Base-by-base conservation (phyloP, 2,329 filamentous ascomycete species). In the Pseudocercospora fuligena region DNA sequence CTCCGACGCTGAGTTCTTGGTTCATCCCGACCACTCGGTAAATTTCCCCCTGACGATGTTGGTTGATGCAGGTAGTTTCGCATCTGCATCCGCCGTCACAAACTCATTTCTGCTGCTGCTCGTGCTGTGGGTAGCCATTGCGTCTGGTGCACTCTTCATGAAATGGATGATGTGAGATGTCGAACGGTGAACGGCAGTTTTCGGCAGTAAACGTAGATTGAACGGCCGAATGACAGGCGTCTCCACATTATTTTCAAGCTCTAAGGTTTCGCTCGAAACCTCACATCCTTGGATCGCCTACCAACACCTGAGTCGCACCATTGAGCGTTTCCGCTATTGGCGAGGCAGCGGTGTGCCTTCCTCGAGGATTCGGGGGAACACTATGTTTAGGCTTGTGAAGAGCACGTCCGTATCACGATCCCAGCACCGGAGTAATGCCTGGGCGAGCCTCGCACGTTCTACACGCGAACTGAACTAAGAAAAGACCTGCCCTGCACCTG, bases 401-500 rank as follows among this genome's bases (percentile, higher is more conserved):
- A 49, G 27, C 29, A 21, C 16, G 46, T 33, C 40, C 60, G 60
- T 64, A 43, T 66, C 63, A 61, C 61, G 25, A 66, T 66, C 58
- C 65, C 65, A 47, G 65, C 58, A 49, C 61, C 64, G 60, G 60
- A 60, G 61, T 43, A 60, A 31, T 57, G 60, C 29, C 64, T 62
- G 60, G 57, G 51, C 64, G 64, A 66, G 64, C 43, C 58, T 56
- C 19, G 63, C n/a, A 40, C 46, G 11, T 43, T 58, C 19, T 58
- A 16, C 56, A 40, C 56, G n/a, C 56, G 21, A 31, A 59, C 25
- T 36, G 31, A 47, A 36, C 53, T 58, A 49, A 66, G 66, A 62
- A 65, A 61, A 67, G 47, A 57, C 27, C 57, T 64, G 64, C 31
- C 43, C 60, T 66, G 64, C 60, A 62, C 51, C 51, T 53, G 61